These are phyloP conservation scores for Piloderma croceum DNA, from an alignment of 768 basidiomycete species.

Conservation along the genomic window DNA sequence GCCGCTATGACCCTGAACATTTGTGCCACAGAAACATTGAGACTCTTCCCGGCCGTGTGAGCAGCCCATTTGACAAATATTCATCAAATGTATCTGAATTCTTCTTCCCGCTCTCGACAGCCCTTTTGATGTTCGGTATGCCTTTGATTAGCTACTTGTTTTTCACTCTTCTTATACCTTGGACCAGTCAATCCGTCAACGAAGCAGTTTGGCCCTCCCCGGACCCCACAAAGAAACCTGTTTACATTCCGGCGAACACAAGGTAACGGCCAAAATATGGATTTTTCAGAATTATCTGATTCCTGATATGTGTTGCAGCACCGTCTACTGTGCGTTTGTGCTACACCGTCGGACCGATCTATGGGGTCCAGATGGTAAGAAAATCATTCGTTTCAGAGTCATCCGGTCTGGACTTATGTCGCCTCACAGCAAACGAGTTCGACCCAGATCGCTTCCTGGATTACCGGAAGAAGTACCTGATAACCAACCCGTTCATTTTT, in stretches of 20 bases:
- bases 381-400: neutral
- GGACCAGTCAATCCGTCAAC: too few species aligned
- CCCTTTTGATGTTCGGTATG: too few species aligned
- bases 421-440: constrained; percentile 31
- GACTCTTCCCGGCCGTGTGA: constrained; percentile 7
- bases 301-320: constrained; percentile 4
- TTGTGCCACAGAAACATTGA: constrained; percentile 7
- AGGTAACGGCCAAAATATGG: constrained; percentile 18
- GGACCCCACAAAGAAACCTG: constrained; percentile 15
- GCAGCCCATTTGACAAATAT: neutral
- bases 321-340: constrained; percentile 28
- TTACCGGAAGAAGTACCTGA: constrained; percentile 34
- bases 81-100: neutral
- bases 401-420: neutral
- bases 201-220: too few species aligned
- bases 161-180: too few species aligned
- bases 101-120: neutral
- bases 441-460: constrained; percentile 45
- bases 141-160: too few species aligned
- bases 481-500: constrained; percentile 39
- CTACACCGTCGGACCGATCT: constrained; percentile 38
- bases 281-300: too few species aligned
- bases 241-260: constrained; percentile 25
- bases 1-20: constrained; percentile 1
- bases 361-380: constrained; percentile 42